Evolutionary conservation across 495 filamentous ascomycete species (phyloP).

Genomic region (Xylaria venustula): DNA sequence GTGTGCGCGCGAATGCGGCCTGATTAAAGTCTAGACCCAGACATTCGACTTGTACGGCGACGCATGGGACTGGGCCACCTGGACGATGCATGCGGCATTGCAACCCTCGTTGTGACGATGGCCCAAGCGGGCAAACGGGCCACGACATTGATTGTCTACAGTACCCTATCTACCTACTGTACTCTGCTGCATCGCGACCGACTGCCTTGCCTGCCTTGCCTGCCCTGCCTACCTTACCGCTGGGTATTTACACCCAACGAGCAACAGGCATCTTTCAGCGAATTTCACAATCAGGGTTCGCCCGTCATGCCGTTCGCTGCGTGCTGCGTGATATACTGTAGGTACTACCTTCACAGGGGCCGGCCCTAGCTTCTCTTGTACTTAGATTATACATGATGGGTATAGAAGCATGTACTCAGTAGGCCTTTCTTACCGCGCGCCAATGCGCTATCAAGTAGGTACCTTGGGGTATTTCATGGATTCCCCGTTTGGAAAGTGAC

Average conservation of each 20-base stretch:
- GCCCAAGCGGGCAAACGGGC: constrained; percentile 6
- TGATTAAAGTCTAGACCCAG: neutral
- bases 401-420: neutral
- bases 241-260: neutral
- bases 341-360: no score
- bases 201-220: no score
- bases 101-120: constrained; percentile 7
- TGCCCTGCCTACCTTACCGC: no score
- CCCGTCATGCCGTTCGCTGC: neutral
- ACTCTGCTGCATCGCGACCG: no score
- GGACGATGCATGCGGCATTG: constrained; percentile 4
- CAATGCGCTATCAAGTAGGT: neutral
- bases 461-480: no score
- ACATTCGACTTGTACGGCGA: neutral
- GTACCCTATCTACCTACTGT: no score
- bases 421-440: constrained; percentile 8
- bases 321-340: no score
- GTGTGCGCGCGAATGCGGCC: neutral
- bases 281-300: neutral
- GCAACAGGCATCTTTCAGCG: neutral
- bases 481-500: neutral
- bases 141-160: no score
- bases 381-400: neutral
- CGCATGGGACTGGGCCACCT: neutral
- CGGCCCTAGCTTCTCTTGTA: neutral